Evolutionary conservation across 768 basidiomycete genomes (phyloP).

Genomic region (Trametes coccinea): DNA sequence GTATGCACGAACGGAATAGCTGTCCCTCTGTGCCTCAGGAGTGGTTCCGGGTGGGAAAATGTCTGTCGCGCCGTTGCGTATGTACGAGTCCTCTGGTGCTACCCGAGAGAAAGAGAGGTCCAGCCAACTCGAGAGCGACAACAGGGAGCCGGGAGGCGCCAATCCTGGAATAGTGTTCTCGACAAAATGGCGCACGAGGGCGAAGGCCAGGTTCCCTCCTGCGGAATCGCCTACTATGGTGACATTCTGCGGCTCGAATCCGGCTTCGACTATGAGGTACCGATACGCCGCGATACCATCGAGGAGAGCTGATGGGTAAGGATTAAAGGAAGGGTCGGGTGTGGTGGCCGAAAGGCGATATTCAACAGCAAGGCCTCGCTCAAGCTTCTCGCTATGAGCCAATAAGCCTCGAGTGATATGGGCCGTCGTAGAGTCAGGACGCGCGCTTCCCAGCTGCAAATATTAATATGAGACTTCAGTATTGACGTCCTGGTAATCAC

Average conservation of each 20-base stretch:
- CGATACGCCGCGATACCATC: slow-evolving; percentile 52
- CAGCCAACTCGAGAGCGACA: slow-evolving; percentile 57
- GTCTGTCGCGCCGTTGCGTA: slow-evolving; percentile 31
- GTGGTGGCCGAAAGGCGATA: slow-evolving; percentile 43
- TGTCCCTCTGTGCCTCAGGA: slow-evolving; percentile 15
- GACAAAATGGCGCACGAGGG: slow-evolving; percentile 39
- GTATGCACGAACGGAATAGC: slow-evolving; percentile 45
- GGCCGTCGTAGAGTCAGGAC: slow-evolving; percentile 50
- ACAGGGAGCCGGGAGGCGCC: slow-evolving; percentile 42
- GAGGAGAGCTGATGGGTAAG: slow-evolving; percentile 55
- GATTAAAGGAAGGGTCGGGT: slow-evolving; percentile 33
- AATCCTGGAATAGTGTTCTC: slow-evolving; percentile 34
- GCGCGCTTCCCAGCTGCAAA: slow-evolving; percentile 45
- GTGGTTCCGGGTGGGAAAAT: slow-evolving; percentile 12
- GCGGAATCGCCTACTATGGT: slow-evolving; percentile 55
- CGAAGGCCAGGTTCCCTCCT: slow-evolving; percentile 50
- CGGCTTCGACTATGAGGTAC: slow-evolving; percentile 47
- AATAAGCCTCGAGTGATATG: slow-evolving; percentile 49
- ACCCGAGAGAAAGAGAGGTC: slow-evolving; percentile 48
- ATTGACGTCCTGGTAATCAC: not conserved
- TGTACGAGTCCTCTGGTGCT: not conserved
- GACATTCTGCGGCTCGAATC: slow-evolving; percentile 44
- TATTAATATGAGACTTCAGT: not conserved
- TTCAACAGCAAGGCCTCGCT: slow-evolving; percentile 43
- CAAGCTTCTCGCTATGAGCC: slow-evolving; percentile 37